Evolutionary conservation across 306 rosid species (phyloP), one percentile per base, ranked within the genome.

Genomic region (Castanea sativa): DNA sequence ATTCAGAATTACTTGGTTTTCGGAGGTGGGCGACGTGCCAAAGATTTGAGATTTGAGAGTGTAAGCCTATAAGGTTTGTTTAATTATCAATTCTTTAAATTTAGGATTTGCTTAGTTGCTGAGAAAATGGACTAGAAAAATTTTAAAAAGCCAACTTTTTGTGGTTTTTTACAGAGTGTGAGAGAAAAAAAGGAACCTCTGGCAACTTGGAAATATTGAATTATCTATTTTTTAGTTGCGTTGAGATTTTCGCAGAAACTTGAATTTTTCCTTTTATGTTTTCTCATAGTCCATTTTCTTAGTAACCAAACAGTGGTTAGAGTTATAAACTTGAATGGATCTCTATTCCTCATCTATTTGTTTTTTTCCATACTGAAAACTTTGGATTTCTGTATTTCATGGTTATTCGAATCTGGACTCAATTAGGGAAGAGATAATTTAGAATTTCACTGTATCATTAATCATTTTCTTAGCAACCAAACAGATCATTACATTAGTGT

Each of bases 41-140:
- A 77, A n/a, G 81, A 60, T 73, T 14, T 77, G 69, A 25, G 61
- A 49, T 6, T 76, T 55, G 55, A 20, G 32, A 69, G 73, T 60
- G 12, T 25, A 25, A 25, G 27, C 27, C 27, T 25, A 25, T 33
- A 64, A 88, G 96, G 91, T 93, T 90, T 52, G 97, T 79, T 6
- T 23, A 78, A 77, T 83, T 87, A 43, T 75, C 38, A 14, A 69
- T 18, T 69, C 23, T 23, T 41, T 4, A 38, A 52, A 58, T 74
- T 57, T 75, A 52, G 71, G 58, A 32, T 82, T 58, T 45, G 61
- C 78, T 80, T 86, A 77, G 60, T n/a, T 72, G 76, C 13, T 76
- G 75, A 69, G 79, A 80, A 79, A 79, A 74, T 63, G 74, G 72
- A 43, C 19, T 1, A 25, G 27, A 25, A 77, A 20, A 79, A 30